Evolutionary conservation across 2,329 filamentous ascomycete genomes (phyloP), one percentile per base, ranked within the genome.

Genomic region (Pseudodiploospora longispora): DNA sequence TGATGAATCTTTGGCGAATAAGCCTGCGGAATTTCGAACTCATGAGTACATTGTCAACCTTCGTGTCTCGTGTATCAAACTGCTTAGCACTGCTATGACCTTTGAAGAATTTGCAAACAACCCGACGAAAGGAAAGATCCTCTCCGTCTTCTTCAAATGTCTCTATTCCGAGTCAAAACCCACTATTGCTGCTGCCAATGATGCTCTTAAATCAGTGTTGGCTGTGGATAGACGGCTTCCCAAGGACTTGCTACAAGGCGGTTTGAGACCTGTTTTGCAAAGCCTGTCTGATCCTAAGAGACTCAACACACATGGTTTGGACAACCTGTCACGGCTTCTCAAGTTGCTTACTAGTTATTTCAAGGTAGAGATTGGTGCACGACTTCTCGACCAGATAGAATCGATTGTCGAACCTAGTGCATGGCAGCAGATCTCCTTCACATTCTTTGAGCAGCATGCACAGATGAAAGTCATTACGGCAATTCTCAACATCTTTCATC

Each of bases 301-400:
- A 46, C 71, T 99, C 19, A 95, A 82, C 19, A 86, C 91, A 0
- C 85, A 90, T 55, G 90, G 90, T 3, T 71, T 99, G 4, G 90
- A 97, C 60, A 95, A 95, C 28, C 71, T 99, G 30, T 90, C 90
- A 12, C 82, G 91, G 34, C 74, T 99, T 2, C 67, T 99, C 48
- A 91, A 93, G 51, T 74, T 99, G 2, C 72, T 99, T 12, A 98
- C 91, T 0, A 97, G 93, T 47, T 98, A 98, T 63, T 99, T 99
- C 68, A 99, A 98, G 66, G 90, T 97, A 1, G 93, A 98, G 61
- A 98, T 99, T 43, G 94, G 93, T 6, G 80, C 87, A 27, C 80
- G 93, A 27, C 69, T 99, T n/a, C 73, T 99, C 7, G 91, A 97
- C 51, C 93, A 98, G 56, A 85, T 96, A 65, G 91, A 91, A 59